A percentile compares a stretch with the other conserved stretches of the same genome.
These are phyloP conservation scores for Hylodesmum podocarpum DNA, from an alignment of 306 rosid species.

Conservation along the genomic window DNA sequence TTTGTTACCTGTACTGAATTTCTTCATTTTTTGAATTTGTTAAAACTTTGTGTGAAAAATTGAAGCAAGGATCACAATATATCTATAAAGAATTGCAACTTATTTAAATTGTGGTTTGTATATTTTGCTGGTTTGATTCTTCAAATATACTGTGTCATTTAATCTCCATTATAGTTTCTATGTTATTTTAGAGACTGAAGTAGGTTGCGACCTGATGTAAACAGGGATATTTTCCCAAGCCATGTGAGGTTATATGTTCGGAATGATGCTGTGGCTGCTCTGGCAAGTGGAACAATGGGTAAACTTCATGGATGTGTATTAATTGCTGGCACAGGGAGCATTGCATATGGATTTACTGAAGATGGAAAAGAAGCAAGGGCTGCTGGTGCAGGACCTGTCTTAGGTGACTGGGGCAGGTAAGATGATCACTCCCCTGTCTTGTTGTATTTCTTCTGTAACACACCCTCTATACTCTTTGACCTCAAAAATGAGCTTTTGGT, in stretches of 20 bases:
- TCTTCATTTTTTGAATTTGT: neutral
- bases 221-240: constrained; percentile 79
- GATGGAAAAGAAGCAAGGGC: constrained; percentile 95
- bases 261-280: constrained; percentile 96
- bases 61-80: neutral
- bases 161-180: neutral
- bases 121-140: constrained; percentile 14
- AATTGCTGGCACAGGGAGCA: constrained; percentile 93
- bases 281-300: constrained; percentile 91
- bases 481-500: neutral
- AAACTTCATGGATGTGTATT: constrained; percentile 92
- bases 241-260: constrained; percentile 77
- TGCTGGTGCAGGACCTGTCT: constrained; percentile 93
- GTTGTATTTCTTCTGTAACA: neutral
- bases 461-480: neutral
- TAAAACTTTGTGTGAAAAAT: neutral
- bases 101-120: constrained; percentile 4
- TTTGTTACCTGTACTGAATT: neutral
- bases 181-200: constrained; percentile 10
- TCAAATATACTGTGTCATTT: neutral
- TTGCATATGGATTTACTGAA: constrained; percentile 87
- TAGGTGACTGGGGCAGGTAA: constrained; percentile 99
- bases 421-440: neutral
- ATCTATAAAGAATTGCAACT: neutral
- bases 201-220: constrained; percentile 26